Evolutionary conservation across 768 basidiomycete species (phyloP), one percentile per base, ranked within the genome.

Genomic region (Amanita thiersii): DNA sequence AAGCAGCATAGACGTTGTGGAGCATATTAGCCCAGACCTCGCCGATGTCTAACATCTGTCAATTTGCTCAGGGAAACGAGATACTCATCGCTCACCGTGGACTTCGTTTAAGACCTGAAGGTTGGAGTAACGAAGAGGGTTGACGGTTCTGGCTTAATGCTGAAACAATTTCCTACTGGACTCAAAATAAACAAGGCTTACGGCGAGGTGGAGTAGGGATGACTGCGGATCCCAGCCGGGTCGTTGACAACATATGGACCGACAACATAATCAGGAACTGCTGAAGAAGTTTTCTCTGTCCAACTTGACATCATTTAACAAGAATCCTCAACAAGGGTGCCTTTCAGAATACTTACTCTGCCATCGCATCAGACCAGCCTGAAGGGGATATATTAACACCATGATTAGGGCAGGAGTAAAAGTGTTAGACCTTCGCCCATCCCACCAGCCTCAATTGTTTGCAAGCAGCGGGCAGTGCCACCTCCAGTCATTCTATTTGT

Each of bases 401-500:
- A 12, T 10, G 31, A 2, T 32, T 40, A 28, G 26, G n/a, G 7
- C 6, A 28, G n/a, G 26, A 28, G 26, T 7, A 28, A 28, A 28
- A 28, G 26, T 7, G 7, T 7, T 28, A 28, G 7, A 28, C 78
- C 79, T 62, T 83, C 80, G 44, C 79, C 80, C 66, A 82, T 72
- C 14, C 81, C 79, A 26, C 77, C 77, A 24, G 78, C 65, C 52
- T 82, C 81, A n/a, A 66, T 65, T 8, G 69, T 75, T 47, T 77
- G 74, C 45, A 82, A 64, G 60, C 80, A 82, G 28, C 75, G 68
- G 37, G 71, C 73, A 26, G 70, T 74, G 21, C 69, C 74, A 33
- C 75, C 74, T 24, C 76, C 74, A 19, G 73, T 73, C 63, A 78
- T 61, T 20, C 69, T 53, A 54, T 66, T 72, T 14, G 69, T 72